Percentiles rank a stretch among this genome's conserved stretches.
These are phyloP conservation scores for Coemansia sp. DNA, from an alignment of 371 early-diverging fungal species.

Conservation along the genomic window DNA sequence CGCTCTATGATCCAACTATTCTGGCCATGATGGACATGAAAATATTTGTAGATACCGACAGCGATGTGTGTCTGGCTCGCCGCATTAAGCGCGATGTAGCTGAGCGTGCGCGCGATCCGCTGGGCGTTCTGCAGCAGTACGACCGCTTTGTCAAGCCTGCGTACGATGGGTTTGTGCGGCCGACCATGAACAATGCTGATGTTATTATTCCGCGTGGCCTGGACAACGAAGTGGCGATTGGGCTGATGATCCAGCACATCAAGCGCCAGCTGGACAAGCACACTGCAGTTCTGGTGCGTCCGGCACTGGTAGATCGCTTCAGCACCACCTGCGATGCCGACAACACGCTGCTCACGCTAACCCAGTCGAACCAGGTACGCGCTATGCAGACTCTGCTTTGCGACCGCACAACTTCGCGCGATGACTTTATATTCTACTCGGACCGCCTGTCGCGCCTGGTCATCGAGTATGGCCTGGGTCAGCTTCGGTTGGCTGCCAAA, in stretches of 20 bases:
- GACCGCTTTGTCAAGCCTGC: constrained; percentile 88
- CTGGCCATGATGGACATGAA: constrained; percentile 87
- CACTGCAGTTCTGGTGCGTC: constrained; percentile 53
- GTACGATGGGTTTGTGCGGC: constrained; percentile 83
- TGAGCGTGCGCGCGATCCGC: constrained; percentile 81
- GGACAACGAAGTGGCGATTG: constrained; percentile 89
- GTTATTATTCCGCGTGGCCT: constrained; percentile 87
- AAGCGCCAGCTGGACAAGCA: constrained; percentile 78
- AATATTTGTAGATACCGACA: constrained; percentile 94
- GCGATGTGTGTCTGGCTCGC: constrained; percentile 85
- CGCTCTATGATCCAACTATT: constrained; percentile 77
- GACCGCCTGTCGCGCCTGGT: constrained; percentile 82
- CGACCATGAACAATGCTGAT: constrained; percentile 88
- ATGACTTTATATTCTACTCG: constrained; percentile 88
- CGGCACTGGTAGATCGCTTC: constrained; percentile 34
- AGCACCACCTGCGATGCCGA: constrained; percentile 6
- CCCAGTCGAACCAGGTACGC: constrained; percentile 49
- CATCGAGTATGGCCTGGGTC: constrained; percentile 73
- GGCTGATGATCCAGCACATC: constrained; percentile 84
- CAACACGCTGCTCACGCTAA: constrained; percentile 24
- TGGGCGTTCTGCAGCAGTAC: constrained; percentile 86
- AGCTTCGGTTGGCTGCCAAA: constrained; percentile 58
- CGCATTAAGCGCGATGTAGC: constrained; percentile 86
- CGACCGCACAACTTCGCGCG: constrained; percentile 67
- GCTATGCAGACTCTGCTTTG: constrained; percentile 86